phyloP scores from a whole-genome alignment of 108 stramenopile genomes.

The Conticribra guillardii region DNA sequence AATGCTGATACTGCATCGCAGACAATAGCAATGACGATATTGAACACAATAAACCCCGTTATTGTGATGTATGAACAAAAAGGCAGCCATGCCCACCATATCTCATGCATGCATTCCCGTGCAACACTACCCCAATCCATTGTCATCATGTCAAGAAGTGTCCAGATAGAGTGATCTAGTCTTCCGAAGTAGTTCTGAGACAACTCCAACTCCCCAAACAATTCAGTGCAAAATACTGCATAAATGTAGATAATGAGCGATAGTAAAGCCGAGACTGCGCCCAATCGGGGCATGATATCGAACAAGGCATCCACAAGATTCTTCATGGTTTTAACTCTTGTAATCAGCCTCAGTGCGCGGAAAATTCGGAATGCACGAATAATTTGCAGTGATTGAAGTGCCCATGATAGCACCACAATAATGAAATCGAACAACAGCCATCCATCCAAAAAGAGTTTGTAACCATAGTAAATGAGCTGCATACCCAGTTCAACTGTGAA shows the following conservation, averaged over 20 bases:
- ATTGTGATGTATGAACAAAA: constrained; percentile 26
- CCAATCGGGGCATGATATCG: constrained; percentile 57
- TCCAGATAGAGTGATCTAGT: constrained; percentile 18
- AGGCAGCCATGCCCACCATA: constrained; percentile 30
- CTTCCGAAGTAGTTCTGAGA: constrained; percentile 27
- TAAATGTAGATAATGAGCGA: constrained; percentile 59
- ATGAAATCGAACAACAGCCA: constrained; percentile 74
- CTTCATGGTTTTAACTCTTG: constrained; percentile 43
- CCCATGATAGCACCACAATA: constrained; percentile 70
- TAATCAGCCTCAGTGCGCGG: constrained; percentile 65
- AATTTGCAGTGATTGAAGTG: constrained; percentile 59
- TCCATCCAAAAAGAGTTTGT: constrained; percentile 50
- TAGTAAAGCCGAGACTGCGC: constrained; percentile 23
- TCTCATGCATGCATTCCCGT: constrained; percentile 19
- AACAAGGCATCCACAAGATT: constrained; percentile 35
- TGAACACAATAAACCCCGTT: constrained; percentile 38
- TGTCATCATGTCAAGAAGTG: constrained; percentile 36
- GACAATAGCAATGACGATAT: constrained; percentile 31
- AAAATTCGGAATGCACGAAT: constrained; percentile 79
- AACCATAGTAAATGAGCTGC: constrained; percentile 63
- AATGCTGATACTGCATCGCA: constrained; percentile 33
- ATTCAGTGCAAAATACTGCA: constrained; percentile 72
- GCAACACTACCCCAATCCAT: constrained; percentile 34
- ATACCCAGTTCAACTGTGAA: constrained; percentile 66
- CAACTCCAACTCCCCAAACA: constrained; percentile 51